A percentile compares a stretch with the other conserved stretches of the same genome.
These are phyloP conservation scores for Peniophora sp. DNA, from an alignment of 1,284 basidiomycete species.

Conservation along the genomic window DNA sequence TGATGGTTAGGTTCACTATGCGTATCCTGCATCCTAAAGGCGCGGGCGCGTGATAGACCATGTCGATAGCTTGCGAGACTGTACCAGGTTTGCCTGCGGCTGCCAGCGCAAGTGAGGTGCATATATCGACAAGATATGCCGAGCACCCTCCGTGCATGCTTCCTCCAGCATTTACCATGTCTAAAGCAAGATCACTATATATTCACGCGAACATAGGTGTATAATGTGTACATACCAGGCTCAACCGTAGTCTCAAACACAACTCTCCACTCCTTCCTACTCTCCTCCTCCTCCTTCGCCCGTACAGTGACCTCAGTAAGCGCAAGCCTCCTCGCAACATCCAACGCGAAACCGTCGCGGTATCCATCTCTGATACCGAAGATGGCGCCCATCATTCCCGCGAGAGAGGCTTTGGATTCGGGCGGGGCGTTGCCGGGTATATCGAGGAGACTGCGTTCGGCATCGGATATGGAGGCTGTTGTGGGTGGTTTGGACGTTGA, in stretches of 20 bases:
- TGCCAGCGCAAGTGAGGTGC: constrained; percentile 35
- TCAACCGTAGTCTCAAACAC: constrained; percentile 26
- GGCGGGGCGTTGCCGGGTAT: background rate
- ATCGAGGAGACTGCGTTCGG: background rate
- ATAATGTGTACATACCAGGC: constrained; percentile 22
- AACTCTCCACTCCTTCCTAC: constrained; percentile 28
- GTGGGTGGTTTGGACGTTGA: background rate
- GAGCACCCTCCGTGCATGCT: constrained; percentile 18
- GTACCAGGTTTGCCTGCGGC: constrained; percentile 32
- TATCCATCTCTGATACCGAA: background rate
- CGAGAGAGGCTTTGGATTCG: background rate
- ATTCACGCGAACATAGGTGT: background rate
- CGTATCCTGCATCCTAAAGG: constrained; percentile 32
- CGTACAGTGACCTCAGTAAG: background rate
- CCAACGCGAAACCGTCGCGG: background rate
- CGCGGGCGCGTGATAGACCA: constrained; percentile 39
- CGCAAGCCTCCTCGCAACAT: background rate
- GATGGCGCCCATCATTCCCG: background rate
- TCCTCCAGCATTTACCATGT: constrained; percentile 15
- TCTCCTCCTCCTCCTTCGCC: constrained; percentile 20
- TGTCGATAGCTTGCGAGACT: constrained; percentile 41
- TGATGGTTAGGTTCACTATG: constrained; percentile 33
- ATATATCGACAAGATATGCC: constrained; percentile 17
- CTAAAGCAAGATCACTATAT: constrained; percentile 7
- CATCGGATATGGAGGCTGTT: background rate